Conservation (phyloP, 1,284 basidiomycete genomes). For the Cutaneotrichosporon mucoides region DNA sequence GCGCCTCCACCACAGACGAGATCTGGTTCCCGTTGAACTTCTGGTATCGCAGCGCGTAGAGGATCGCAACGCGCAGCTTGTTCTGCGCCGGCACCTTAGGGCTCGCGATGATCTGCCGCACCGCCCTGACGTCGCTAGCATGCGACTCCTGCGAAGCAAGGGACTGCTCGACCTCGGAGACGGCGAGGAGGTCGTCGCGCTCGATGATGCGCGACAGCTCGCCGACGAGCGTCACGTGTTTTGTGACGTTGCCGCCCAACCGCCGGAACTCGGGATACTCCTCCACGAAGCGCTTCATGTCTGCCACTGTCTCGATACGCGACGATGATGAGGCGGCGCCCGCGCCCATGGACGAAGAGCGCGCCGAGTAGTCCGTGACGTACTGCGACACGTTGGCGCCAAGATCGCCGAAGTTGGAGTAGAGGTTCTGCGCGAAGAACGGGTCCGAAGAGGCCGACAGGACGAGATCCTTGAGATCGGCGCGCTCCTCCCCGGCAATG, state of each 20-base stretch:
- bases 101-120: slow-evolving; percentile 70
- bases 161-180: slow-evolving; percentile 95
- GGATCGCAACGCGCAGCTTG: slow-evolving; percentile 87
- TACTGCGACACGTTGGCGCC: slow-evolving; percentile 90
- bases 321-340: slow-evolving; percentile 54
- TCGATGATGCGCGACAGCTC: slow-evolving; percentile 89
- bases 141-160: slow-evolving; percentile 84
- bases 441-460: slow-evolving; percentile 87
- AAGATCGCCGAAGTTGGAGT: slow-evolving; percentile 95
- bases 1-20: slow-evolving; percentile 70
- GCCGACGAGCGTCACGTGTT: slow-evolving; percentile 94
- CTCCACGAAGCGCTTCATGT: slow-evolving; percentile 98
- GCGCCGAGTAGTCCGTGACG: slow-evolving; percentile 88
- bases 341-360: slow-evolving; percentile 56
- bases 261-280: slow-evolving; percentile 98
- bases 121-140: slow-evolving; percentile 71
- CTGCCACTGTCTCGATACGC: slow-evolving; percentile 88
- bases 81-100: slow-evolving; percentile 66
- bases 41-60: slow-evolving; percentile 94
- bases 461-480: slow-evolving; percentile 92
- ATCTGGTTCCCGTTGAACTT: slow-evolving; percentile 84
- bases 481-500: slow-evolving; percentile 77
- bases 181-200: slow-evolving; percentile 75
- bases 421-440: slow-evolving; percentile 88
- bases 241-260: slow-evolving; percentile 95